Evolutionary conservation across 2,329 filamentous ascomycete genomes (phyloP).

Genomic region (Cryphonectria carpinicola): DNA sequence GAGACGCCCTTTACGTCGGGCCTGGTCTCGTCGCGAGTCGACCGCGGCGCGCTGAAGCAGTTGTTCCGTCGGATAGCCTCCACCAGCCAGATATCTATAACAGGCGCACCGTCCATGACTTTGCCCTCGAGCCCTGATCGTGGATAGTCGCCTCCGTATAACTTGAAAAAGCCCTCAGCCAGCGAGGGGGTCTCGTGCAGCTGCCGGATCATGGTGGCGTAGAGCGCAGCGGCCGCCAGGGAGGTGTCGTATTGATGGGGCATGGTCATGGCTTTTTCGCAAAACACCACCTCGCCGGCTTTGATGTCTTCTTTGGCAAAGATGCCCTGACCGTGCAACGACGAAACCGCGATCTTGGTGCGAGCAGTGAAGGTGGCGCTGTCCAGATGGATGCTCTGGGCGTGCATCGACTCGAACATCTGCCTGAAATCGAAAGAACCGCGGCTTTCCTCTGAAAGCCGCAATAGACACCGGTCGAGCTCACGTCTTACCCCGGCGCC

Average conservation of each 20-base stretch:
- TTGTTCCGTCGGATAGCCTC: conserved; percentile 28
- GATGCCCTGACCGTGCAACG: background rate
- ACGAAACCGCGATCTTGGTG: background rate
- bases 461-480: background rate
- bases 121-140: background rate
- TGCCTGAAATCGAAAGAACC: background rate
- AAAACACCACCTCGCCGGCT: background rate
- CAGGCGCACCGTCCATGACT: conserved; percentile 23
- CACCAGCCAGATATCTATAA: conserved; percentile 28
- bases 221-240: background rate
- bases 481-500: background rate
- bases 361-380: background rate
- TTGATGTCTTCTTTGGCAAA: background rate
- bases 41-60: conserved; percentile 26
- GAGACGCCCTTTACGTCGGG: background rate
- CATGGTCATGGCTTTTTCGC: background rate
- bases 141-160: background rate
- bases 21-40: conserved; percentile 13
- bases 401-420: background rate
- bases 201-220: background rate
- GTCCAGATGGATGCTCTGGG: background rate
- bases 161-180: background rate
- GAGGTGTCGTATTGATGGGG: background rate
- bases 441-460: background rate
- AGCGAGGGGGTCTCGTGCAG: background rate